Evolutionary conservation across 208 protist genomes (phyloP), one percentile per base, ranked within the genome.

Genomic region (Spironucleus salmonicida): DNA sequence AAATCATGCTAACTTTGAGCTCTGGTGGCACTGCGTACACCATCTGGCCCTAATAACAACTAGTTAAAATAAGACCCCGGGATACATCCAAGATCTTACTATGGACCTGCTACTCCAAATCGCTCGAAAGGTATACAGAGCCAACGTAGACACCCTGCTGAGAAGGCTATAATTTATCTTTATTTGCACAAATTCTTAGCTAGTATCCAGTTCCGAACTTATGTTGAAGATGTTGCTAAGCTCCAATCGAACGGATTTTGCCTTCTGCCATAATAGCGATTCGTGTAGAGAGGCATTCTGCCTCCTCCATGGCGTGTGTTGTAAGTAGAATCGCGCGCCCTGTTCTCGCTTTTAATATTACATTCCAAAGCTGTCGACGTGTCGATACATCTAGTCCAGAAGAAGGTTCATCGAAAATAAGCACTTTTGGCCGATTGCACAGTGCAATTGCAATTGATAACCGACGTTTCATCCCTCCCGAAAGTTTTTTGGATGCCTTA

Each of bases 381-480:
- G 57, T 32, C 4, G 29, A 29, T 15, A 58, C 27, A 40, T 80
- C 78, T 29, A 80, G 29, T 29, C 78, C 78, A 26, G 78, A 59
- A 0, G 42, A 45, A 19, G 74, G 74, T 40, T 80, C 88, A 78
- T 92, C 89, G 26, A 92, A 75, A 32, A 88, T 81, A 0, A 90
- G 64, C 32, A 91, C 27, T 0, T 69, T 27, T 26, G 86, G 76
- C 41, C 80, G 62, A 32, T 87, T 88, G 62, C 89, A 81, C 0
- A 91, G 77, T 15, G 89, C 78, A 77, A 89, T 87, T 30, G 81
- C 87, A 39, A 91, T 69, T 34, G 75, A 84, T 13, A 92, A 59
- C 30, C 83, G 80, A 58, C 89, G 76, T 75, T 88, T 84, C 78
- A 85, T 86, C 49, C 89, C 89, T 53, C 88, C 87, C 62, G 76